These are phyloP conservation scores for Fusarium luffae DNA, from an alignment of 2,329 filamentous ascomycete species.

Conservation along the genomic window DNA sequence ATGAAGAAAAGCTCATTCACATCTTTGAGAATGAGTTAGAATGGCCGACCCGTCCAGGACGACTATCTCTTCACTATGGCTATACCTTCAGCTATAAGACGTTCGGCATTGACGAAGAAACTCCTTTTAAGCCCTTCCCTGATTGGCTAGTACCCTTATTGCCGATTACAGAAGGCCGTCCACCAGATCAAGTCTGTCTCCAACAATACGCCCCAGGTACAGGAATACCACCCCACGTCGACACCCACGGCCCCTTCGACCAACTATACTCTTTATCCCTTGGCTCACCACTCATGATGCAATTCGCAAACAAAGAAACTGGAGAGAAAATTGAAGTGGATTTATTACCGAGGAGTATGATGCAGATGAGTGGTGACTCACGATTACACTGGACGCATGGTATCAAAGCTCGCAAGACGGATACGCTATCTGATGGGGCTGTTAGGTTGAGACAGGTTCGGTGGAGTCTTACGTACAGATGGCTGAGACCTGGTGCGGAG, in stretches of 20 bases:
- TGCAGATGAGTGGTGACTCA: slow-evolving; percentile 62
- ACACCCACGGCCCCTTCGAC: slow-evolving; percentile 63
- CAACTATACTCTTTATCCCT: slow-evolving; percentile 60
- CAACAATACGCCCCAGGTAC: slow-evolving; percentile 70
- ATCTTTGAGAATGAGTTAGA: slow-evolving; percentile 56
- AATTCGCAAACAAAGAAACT: slow-evolving; percentile 51
- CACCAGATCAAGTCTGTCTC: slow-evolving; percentile 68
- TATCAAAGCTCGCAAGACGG: slow-evolving; percentile 65
- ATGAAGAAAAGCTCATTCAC: slow-evolving; percentile 57
- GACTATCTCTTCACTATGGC: slow-evolving; percentile 65
- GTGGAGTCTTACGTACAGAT: slow-evolving; percentile 68
- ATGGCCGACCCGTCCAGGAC: slow-evolving; percentile 59
- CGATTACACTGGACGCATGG: slow-evolving; percentile 67
- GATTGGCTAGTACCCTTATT: slow-evolving; percentile 62
- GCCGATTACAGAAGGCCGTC: slow-evolving; percentile 55
- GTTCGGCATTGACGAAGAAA: slow-evolving; percentile 63
- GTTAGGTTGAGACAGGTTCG: slow-evolving; percentile 57
- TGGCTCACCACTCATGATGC: slow-evolving; percentile 57
- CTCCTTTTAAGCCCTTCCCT: slow-evolving; percentile 63
- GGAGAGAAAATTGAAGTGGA: slow-evolving; percentile 57
- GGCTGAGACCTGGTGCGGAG: slow-evolving; percentile 58
- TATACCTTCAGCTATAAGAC: slow-evolving; percentile 70
- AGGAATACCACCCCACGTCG: slow-evolving; percentile 70
- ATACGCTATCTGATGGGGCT: slow-evolving; percentile 58
- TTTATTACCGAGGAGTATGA: slow-evolving; percentile 60